Percentiles rank a stretch among this genome's conserved stretches.
These are phyloP conservation scores for Chlamydomonas sp. DNA, from an alignment of 139 green algal species.

Conservation along the genomic window DNA sequence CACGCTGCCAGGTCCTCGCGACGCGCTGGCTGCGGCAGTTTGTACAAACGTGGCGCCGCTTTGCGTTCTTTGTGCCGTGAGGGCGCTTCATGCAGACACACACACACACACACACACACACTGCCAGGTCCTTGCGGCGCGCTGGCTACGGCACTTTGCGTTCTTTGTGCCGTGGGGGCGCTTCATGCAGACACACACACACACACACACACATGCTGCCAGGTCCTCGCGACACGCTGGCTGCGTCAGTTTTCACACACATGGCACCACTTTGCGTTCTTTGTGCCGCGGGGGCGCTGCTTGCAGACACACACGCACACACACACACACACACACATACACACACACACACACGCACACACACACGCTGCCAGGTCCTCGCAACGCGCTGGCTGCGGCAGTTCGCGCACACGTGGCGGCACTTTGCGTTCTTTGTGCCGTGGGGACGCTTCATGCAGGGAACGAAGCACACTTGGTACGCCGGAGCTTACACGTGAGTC, in stretches of 20 bases:
- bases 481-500: constrained; percentile 50
- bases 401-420: constrained; percentile 62
- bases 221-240: constrained; percentile 42
- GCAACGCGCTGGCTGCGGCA: constrained; percentile 50
- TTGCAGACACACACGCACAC: too few relatives aligned
- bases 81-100: too few relatives aligned
- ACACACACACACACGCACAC: too few relatives aligned
- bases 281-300: too few relatives aligned
- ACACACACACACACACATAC: too few relatives aligned
- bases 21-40: constrained; percentile 57
- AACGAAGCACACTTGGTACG: constrained; percentile 37
- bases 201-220: too few relatives aligned
- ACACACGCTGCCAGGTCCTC: constrained; percentile 37
- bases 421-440: constrained; percentile 63
- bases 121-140: constrained; percentile 35
- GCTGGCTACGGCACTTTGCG: constrained; percentile 61
- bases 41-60: constrained; percentile 61
- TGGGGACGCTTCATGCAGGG: constrained; percentile 52
- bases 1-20: constrained; percentile 38
- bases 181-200: constrained; percentile 33
- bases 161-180: constrained; percentile 53
- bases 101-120: too few relatives aligned
- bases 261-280: constrained; percentile 55
- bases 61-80: constrained; percentile 59
- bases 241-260: constrained; percentile 68